A percentile compares a stretch with the other conserved stretches of the same genome.
These are phyloP conservation scores for Populus davidiana DNA, from an alignment of 345 rosid species.

Conservation along the genomic window DNA sequence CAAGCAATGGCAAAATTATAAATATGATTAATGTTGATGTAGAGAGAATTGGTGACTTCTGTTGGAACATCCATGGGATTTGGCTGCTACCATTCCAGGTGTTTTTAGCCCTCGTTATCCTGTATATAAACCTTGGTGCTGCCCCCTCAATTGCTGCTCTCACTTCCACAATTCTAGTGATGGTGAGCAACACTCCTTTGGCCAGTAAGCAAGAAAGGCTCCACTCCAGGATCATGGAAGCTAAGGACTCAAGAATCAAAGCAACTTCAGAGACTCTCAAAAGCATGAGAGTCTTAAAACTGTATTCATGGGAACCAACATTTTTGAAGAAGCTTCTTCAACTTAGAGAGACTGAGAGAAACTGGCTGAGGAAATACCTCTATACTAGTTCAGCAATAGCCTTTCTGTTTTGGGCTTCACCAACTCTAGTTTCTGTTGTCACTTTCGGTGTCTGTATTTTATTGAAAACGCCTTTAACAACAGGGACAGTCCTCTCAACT, in stretches of 20 bases:
- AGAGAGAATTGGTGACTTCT: slow-evolving; percentile 68
- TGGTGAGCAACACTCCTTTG: slow-evolving; percentile 68
- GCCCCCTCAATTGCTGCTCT: slow-evolving; percentile 57
- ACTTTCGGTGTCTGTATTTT: slow-evolving; percentile 56
- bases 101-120: slow-evolving; percentile 47
- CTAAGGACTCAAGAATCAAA: slow-evolving; percentile 35
- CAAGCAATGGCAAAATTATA: slow-evolving; percentile 46
- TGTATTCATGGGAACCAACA: slow-evolving; percentile 48
- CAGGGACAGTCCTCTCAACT: slow-evolving; percentile 57
- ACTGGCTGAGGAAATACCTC: slow-evolving; percentile 46
- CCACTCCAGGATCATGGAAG: slow-evolving; percentile 60
- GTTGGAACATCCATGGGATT: slow-evolving; percentile 53
- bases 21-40: slow-evolving; percentile 64
- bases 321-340: slow-evolving; percentile 45
- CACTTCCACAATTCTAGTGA: slow-evolving; percentile 44
- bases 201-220: slow-evolving; percentile 51
- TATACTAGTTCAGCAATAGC: slow-evolving; percentile 53
- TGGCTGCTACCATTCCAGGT: slow-evolving; percentile 74
- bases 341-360: slow-evolving; percentile 52
- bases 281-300: slow-evolving; percentile 52
- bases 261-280: slow-evolving; percentile 62
- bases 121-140: slow-evolving; percentile 53
- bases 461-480: slow-evolving; percentile 31
- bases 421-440: slow-evolving; percentile 51
- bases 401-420: slow-evolving; percentile 63